Evolutionary conservation across 148 eudicot genomes (phyloP).

Genomic region (Chenopodium formosanum): DNA sequence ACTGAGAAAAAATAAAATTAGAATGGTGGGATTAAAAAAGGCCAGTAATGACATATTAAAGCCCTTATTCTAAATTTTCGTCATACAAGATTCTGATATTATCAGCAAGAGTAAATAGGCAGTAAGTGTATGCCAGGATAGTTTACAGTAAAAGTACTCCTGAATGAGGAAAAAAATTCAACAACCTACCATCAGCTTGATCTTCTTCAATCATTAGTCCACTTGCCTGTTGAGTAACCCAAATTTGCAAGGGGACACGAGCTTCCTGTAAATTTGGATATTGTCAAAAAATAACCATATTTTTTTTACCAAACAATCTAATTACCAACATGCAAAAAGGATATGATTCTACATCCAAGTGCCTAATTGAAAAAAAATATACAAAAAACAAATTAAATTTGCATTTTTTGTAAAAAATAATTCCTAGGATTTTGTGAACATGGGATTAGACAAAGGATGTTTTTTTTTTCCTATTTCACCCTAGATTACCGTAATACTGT

Average conservation of each 20-base stretch:
- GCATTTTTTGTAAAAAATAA: no score
- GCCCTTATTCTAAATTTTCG: no score
- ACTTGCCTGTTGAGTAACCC: conserved; percentile 77
- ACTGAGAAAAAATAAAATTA: not conserved
- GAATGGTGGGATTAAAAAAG: not conserved
- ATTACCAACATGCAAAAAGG: not conserved
- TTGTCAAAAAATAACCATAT: conserved; percentile 1
- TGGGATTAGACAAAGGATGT: not conserved
- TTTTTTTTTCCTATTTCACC: not conserved
- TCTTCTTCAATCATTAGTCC: conserved; percentile 62
- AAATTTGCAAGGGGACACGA: conserved; percentile 80
- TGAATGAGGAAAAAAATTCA: not conserved
- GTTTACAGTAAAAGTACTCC: not conserved
- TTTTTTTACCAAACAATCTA: not conserved
- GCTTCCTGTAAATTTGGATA: conserved; percentile 58
- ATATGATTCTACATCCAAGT: not conserved
- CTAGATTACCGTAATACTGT: not conserved
- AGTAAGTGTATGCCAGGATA: not conserved
- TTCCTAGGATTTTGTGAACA: not conserved
- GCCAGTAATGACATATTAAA: not conserved
- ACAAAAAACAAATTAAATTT: no score
- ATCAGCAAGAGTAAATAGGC: conserved; percentile 1
- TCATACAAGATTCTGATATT: not conserved
- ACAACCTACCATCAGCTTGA: conserved; percentile 54
- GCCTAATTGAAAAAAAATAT: not conserved